Percentiles rank a stretch among this genome's conserved stretches.
Evolutionary conservation across 2,329 filamentous ascomycete genomes (phyloP).

Genomic region (Colletotrichum lindemuthianum): DNA sequence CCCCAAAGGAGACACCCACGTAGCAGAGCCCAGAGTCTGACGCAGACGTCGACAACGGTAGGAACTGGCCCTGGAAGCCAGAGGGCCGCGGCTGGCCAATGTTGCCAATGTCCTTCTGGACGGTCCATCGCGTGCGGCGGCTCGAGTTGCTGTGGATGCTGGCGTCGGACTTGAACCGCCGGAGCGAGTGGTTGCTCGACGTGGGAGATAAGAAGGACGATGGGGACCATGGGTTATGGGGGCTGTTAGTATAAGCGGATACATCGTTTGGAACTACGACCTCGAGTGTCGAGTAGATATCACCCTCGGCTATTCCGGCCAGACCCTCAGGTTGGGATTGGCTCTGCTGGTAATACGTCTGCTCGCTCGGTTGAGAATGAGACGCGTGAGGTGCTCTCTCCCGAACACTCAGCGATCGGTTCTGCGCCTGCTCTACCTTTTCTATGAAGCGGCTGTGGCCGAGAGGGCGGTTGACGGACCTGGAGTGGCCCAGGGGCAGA

Average conservation of each 20-base stretch:
- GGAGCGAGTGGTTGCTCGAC: not conserved
- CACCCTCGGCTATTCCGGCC: not conserved
- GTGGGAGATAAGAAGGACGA: not conserved
- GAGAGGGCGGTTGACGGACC: conserved; percentile 1
- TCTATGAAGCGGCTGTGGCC: not conserved
- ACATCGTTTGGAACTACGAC: not conserved
- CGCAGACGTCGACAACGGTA: not conserved
- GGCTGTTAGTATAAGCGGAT: too few species aligned
- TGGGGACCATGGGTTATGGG: not conserved
- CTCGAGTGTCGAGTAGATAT: not conserved
- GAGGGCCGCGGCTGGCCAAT: conserved; percentile 2
- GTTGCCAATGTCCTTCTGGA: conserved; percentile 6
- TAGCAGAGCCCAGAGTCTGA: not conserved
- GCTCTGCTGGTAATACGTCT: not conserved
- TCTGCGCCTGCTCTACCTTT: not conserved
- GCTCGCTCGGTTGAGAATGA: too few species aligned
- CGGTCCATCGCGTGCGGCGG: conserved; percentile 1
- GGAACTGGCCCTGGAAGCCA: not conserved
- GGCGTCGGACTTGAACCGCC: not conserved
- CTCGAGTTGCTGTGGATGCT: not conserved
- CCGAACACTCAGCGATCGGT: not conserved
- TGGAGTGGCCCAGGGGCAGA: not conserved
- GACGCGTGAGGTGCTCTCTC: not conserved
- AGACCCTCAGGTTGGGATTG: not conserved
- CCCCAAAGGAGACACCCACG: not conserved